phyloP scores from a whole-genome alignment of 2,329 filamentous ascomycete species.

The Colletotrichum musicola region DNA sequence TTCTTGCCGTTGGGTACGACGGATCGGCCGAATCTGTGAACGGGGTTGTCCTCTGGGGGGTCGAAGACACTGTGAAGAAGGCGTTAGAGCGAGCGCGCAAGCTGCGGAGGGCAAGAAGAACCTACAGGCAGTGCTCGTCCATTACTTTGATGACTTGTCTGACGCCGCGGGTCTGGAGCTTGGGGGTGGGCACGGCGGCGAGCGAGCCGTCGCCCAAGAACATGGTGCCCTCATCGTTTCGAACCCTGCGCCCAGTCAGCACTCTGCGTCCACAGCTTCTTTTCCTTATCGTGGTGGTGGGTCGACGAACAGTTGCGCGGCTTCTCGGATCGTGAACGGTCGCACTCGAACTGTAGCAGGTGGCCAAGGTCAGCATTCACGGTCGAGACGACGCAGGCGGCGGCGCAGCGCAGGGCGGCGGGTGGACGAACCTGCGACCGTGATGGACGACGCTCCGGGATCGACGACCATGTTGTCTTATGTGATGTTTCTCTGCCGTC shows the following conservation, averaged over 20 bases:
- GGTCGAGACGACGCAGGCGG: background rate
- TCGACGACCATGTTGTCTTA: constrained; percentile 45
- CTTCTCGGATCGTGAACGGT: constrained; percentile 88
- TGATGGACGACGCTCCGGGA: constrained; percentile 69
- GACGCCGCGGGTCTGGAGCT: constrained; percentile 87
- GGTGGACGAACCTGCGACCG: constrained; percentile 63
- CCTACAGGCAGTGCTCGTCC: constrained; percentile 95
- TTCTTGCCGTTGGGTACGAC: constrained; percentile 88
- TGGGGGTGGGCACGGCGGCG: constrained; percentile 86
- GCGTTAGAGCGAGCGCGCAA: constrained; percentile 39
- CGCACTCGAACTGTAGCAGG: constrained; percentile 71
- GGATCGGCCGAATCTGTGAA: constrained; percentile 87
- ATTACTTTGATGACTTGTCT: constrained; percentile 95
- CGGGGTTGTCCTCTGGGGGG: constrained; percentile 92
- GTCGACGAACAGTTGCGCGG: constrained; percentile 80
- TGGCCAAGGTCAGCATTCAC: constrained; percentile 7
- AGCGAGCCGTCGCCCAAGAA: constrained; percentile 98
- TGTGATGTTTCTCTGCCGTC: constrained; percentile 12
- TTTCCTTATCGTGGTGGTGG: background rate
- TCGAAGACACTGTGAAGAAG: constrained; percentile 82
- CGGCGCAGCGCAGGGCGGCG: background rate
- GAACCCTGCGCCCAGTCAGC: constrained; percentile 44
- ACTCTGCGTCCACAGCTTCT: background rate
- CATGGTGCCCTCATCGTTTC: constrained; percentile 84
- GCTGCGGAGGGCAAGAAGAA: constrained; percentile 39